Conservation (phyloP, 1,284 basidiomycete species). For the Trichosporon sp. region DNA sequence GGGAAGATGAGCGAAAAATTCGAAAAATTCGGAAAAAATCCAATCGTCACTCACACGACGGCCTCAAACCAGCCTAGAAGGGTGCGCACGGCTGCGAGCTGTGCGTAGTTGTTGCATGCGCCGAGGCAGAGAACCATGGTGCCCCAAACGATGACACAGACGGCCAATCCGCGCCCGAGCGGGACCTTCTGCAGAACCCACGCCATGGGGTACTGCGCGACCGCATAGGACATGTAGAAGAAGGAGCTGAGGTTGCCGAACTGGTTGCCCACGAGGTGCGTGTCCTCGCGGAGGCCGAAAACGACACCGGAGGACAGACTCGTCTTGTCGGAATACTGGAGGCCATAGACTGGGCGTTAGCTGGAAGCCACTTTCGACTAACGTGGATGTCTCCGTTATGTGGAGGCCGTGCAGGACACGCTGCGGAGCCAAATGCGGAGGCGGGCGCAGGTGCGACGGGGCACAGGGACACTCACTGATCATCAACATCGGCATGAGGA, state of each 20-base stretch:
- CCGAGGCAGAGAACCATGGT: slow-evolving; percentile 25
- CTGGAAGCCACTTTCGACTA: neutral
- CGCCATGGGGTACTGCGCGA: slow-evolving; percentile 25
- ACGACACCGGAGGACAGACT: slow-evolving; percentile 24
- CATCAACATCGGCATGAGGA: slow-evolving; percentile 21
- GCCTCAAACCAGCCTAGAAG: slow-evolving; percentile 33
- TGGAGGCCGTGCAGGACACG: too few relatives aligned
- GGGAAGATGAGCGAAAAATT: neutral
- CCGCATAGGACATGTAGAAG: slow-evolving; percentile 19
- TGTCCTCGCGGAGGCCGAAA: slow-evolving; percentile 23
- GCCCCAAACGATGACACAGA: slow-evolving; percentile 26
- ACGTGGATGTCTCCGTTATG: neutral
- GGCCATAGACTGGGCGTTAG: slow-evolving; percentile 11
- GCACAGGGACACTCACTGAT: neutral
- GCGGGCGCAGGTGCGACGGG: neutral
- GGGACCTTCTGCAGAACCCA: slow-evolving; percentile 29
- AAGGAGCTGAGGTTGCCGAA: slow-evolving; percentile 23
- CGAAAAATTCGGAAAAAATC: neutral
- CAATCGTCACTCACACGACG: slow-evolving; percentile 5
- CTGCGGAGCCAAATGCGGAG: too few relatives aligned
- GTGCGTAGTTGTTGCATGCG: slow-evolving; percentile 29
- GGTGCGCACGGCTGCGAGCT: slow-evolving; percentile 26
- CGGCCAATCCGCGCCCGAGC: slow-evolving; percentile 23
- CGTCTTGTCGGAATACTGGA: slow-evolving; percentile 23
- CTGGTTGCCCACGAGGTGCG: slow-evolving; percentile 18